Evolutionary conservation across 1,284 basidiomycete genomes (phyloP).

Genomic region (Cryptococcus depauperatus): DNA sequence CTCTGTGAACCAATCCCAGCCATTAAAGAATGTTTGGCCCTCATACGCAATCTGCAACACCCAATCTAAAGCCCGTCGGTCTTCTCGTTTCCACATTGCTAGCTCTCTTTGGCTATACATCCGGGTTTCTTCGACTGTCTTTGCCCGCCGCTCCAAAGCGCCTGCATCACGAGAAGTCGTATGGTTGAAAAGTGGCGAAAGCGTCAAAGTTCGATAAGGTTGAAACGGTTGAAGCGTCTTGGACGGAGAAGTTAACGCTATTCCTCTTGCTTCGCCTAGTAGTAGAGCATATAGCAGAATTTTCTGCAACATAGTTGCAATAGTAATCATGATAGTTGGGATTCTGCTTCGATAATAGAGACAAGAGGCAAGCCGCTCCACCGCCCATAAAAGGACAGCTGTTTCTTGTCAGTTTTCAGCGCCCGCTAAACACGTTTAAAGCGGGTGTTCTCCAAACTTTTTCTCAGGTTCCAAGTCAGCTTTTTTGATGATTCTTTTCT

Average conservation of each 20-base stretch:
- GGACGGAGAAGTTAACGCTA: not conserved
- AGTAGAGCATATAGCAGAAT: not conserved
- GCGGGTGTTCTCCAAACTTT: no score
- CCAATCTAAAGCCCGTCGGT: slow-evolving; percentile 12
- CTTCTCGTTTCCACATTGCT: not conserved
- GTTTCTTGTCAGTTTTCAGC: no score
- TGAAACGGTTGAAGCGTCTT: not conserved
- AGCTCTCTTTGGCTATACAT: slow-evolving; percentile 14
- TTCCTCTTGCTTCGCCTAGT: no score
- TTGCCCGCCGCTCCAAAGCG: not conserved
- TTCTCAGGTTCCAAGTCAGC: no score
- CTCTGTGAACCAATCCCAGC: slow-evolving; percentile 33
- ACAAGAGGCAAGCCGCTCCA: no score
- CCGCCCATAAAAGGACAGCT: no score
- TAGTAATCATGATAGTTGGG: no score
- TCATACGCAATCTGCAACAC: slow-evolving; percentile 31
- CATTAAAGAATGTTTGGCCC: slow-evolving; percentile 40
- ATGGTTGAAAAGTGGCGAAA: not conserved
- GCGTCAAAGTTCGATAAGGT: not conserved
- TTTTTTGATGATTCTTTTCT: no score
- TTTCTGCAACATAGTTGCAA: no score
- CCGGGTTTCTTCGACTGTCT: not conserved
- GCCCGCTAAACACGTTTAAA: no score
- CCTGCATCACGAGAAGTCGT: not conserved
- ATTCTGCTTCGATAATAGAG: no score